A percentile compares a stretch with the other conserved stretches of the same genome.
These are phyloP conservation scores for Sugiyamaella novakii DNA, from an alignment of 1,139 yeast genomes.

Conservation along the genomic window DNA sequence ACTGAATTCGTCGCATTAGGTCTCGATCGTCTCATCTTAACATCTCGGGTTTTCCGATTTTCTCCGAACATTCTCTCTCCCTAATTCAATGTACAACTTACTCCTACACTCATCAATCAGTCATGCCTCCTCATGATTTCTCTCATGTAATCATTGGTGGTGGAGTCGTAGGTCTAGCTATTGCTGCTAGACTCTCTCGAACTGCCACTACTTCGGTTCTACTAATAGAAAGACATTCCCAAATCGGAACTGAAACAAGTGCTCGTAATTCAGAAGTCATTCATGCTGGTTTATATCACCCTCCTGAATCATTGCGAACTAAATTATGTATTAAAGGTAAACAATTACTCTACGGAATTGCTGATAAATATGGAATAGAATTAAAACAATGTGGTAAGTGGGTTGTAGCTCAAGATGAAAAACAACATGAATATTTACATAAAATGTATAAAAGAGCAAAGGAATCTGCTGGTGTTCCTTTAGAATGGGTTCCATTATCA, in stretches of 20 bases:
- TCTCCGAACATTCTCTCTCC: no score
- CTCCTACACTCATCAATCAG: background rate
- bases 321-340: constrained; percentile 76
- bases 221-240: constrained; percentile 65
- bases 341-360: constrained; percentile 59
- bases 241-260: constrained; percentile 77
- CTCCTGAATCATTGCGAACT: constrained; percentile 65
- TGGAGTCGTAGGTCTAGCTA: constrained; percentile 83
- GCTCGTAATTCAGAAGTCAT: constrained; percentile 89
- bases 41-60: no score
- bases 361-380: constrained; percentile 55
- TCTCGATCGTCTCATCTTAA: no score
- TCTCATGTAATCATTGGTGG: constrained; percentile 67
- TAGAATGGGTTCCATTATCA: constrained; percentile 53
- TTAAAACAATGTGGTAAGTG: constrained; percentile 76
- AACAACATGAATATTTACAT: constrained; percentile 61
- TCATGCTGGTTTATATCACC: constrained; percentile 88
- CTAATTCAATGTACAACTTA: background rate
- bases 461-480: constrained; percentile 51
- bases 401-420: constrained; percentile 78
- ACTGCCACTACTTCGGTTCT: constrained; percentile 53
- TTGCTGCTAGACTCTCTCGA: constrained; percentile 67
- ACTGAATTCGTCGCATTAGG: no score
- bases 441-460: constrained; percentile 54
- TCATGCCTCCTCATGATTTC: constrained; percentile 12